Base-by-base conservation (phyloP, 805 yeast genomes). In the Lachancea sp. region DNA sequence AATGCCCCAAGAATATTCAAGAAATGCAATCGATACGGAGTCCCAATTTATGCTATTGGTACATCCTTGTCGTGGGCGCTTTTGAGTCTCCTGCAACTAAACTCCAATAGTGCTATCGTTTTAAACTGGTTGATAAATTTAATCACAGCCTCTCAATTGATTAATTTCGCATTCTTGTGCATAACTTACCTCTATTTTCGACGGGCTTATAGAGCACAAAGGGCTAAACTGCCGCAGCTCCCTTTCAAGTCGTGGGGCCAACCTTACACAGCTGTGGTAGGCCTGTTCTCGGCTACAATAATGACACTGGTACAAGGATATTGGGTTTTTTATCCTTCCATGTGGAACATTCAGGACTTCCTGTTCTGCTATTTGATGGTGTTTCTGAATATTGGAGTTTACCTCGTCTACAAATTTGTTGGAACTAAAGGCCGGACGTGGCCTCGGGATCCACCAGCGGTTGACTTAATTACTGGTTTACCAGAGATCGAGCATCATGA, bases 291-390 rank as follows among this genome's bases (percentile, higher is more conserved):
- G 36, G 65, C 76, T 7, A 50, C 69, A 43, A 56, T 66, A 42
- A 70, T 84, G 84, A 54, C 75, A 50, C 61, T 76, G 58, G 63
- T 78, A 19, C 76, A 75, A 45, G 95, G 95, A 4, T 86, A 83
- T 63, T 64, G 72, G 2, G 83, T 79, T 1, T 84, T 86, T 60
- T 58, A 79, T 33, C 78, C 79, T 11, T 85, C 83, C 5, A 55
- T 65, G 40, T 85, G 90, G 88, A 58, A 69, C 15, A 69, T 71
- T 15, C 69, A 77, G 43, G 64, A 69, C 7, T 86, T 86, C 62
- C 65, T 84, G 49, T 83, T 77, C 61, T 74, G 74, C 52, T 86
- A 86, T 54, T 66, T 86, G 44, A 80, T 83, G 80, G 70, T 85
- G 9, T 83, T 84, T 43, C 59, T 77, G 36, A 70, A 70, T 42